phyloP scores from a whole-genome alignment of 176 grass and related monocot species.

The Calamus simplicifolius region DNA sequence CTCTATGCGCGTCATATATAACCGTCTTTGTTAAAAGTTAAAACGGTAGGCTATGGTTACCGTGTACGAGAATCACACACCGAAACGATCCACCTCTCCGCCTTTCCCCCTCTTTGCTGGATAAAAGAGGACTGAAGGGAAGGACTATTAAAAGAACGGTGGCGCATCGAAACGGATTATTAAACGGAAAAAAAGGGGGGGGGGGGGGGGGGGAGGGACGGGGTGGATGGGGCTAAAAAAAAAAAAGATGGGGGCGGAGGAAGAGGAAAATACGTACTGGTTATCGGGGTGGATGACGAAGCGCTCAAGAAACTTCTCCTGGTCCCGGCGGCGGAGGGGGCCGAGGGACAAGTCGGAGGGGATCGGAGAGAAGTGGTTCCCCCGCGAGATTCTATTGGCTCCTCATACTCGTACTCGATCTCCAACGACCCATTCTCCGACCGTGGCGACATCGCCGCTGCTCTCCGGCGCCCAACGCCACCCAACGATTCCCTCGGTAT shows the following conservation, averaged over 20 bases:
- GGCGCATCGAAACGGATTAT: too few relatives aligned
- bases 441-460: background rate
- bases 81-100: too few relatives aligned
- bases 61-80: too few relatives aligned
- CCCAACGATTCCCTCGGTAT: too few relatives aligned
- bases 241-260: background rate
- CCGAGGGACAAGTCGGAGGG: conserved; percentile 18
- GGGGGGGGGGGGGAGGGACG: background rate
- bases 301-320: conserved; percentile 21
- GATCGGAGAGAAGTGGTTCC: conserved; percentile 49
- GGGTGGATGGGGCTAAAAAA: too few relatives aligned
- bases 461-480: too few relatives aligned
- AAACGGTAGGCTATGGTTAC: too few relatives aligned
- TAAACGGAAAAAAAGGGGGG: background rate
- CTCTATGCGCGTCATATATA: too few relatives aligned
- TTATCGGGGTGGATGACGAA: conserved; percentile 76
- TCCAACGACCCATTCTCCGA: conserved; percentile 5
- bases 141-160: too few relatives aligned
- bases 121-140: too few relatives aligned
- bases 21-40: too few relatives aligned
- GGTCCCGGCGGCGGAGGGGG: conserved; percentile 26
- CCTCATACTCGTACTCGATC: conserved; percentile 46
- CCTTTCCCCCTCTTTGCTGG: too few relatives aligned
- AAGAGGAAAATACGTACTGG: conserved; percentile 21
- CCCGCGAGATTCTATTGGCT: conserved; percentile 41